Conservation (phyloP, 2,329 filamentous ascomycete genomes). For the Aspergillus chevalieri region DNA sequence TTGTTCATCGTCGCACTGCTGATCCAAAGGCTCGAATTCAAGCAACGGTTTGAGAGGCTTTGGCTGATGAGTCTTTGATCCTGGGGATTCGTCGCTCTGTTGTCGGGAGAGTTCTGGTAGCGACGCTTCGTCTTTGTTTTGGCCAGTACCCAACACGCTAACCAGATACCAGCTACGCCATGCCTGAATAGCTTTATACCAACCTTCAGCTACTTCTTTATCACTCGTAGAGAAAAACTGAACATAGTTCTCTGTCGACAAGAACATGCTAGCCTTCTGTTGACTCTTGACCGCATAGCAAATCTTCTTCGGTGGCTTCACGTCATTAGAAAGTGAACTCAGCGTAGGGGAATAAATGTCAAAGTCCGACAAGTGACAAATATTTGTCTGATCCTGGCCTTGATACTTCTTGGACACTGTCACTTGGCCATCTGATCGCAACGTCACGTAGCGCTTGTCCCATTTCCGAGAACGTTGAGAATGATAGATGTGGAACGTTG, state of each 20-base stretch:
- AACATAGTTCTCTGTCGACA: slow-evolving; percentile 76
- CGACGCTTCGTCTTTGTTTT: slow-evolving; percentile 25
- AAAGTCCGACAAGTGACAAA: slow-evolving; percentile 87
- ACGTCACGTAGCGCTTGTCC: slow-evolving; percentile 74
- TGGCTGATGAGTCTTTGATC: slow-evolving; percentile 21
- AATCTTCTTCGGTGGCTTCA: slow-evolving; percentile 77
- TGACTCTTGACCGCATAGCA: slow-evolving; percentile 90
- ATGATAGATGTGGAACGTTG: slow-evolving; percentile 68
- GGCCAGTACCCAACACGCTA: slow-evolving; percentile 59
- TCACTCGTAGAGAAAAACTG: slow-evolving; percentile 89
- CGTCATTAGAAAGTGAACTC: slow-evolving; percentile 59
- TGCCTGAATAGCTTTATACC: slow-evolving; percentile 64
- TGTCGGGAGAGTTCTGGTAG: slow-evolving; percentile 3
- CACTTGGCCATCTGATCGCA: slow-evolving; percentile 68
- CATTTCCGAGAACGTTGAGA: slow-evolving; percentile 78
- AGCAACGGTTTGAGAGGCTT: slow-evolving; percentile 59
- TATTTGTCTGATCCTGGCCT: slow-evolving; percentile 61
- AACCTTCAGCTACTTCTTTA: slow-evolving; percentile 56
- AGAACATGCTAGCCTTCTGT: slow-evolving; percentile 77
- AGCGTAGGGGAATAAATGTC: slow-evolving; percentile 78
- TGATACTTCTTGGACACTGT: slow-evolving; percentile 63
- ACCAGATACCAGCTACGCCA: slow-evolving; percentile 94
- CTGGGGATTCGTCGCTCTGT: slow-evolving; percentile 28
- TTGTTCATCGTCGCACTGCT: slow-evolving; percentile 23
- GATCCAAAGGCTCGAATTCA: slow-evolving; percentile 48